Conservation (phyloP, 2,329 filamentous ascomycete genomes). For the Clarireedia hainanense region DNA sequence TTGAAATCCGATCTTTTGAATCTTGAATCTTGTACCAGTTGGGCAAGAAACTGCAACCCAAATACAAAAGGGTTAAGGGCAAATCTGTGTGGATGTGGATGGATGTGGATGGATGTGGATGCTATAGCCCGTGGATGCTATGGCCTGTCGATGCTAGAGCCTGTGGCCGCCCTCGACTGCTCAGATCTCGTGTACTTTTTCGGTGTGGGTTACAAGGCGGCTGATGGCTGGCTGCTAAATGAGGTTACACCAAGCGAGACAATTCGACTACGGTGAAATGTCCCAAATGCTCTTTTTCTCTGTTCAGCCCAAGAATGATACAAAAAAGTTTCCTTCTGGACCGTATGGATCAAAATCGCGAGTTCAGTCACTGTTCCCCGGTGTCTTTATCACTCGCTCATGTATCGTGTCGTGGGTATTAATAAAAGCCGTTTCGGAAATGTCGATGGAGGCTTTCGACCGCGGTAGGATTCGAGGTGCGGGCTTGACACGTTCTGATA, state of each 20-base stretch:
- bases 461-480: background rate
- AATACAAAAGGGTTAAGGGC: slow-evolving; percentile 11
- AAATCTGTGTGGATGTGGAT: slow-evolving; percentile 1
- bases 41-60: slow-evolving; percentile 3
- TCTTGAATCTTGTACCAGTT: background rate
- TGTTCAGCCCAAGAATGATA: background rate
- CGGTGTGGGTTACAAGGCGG: slow-evolving; percentile 10
- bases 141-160: background rate
- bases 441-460: background rate
- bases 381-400: background rate
- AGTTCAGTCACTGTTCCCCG: background rate
- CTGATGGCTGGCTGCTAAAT: slow-evolving; percentile 21
- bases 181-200: slow-evolving; percentile 9
- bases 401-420: slow-evolving; percentile 1
- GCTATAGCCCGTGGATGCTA: too few relatives aligned
- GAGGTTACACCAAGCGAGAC: slow-evolving; percentile 20
- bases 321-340: background rate
- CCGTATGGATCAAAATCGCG: background rate
- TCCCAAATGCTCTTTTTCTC: slow-evolving; percentile 3
- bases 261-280: slow-evolving; percentile 9
- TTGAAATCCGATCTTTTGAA: background rate
- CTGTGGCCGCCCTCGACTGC: slow-evolving; percentile 12
- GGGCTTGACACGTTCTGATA: slow-evolving; percentile 7
- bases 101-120: background rate
- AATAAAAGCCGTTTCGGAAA: background rate